Percentiles rank a stretch among this genome's conserved stretches.
Conservation (phyloP, 1,284 basidiomycete species). For the Caloboletus firmus region DNA sequence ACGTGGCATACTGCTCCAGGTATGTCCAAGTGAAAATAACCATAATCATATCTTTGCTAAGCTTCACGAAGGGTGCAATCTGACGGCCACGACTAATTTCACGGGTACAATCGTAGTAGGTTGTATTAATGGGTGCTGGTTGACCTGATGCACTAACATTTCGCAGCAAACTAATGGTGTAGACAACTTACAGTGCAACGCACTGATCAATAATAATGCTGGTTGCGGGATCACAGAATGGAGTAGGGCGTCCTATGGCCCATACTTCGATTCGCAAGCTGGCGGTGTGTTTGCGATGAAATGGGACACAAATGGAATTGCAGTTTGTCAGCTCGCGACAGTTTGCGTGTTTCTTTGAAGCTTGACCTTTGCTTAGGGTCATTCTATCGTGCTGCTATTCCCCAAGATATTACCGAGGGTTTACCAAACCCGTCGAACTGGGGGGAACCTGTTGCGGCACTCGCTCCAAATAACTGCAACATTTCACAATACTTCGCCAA, state of each 20-base stretch:
- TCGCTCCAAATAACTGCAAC: constrained; percentile 47
- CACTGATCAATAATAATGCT: constrained; percentile 41
- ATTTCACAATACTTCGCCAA: constrained; percentile 53
- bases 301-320: constrained; percentile 56
- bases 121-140: not conserved
- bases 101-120: constrained; percentile 50
- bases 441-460: constrained; percentile 52
- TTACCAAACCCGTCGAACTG: constrained; percentile 48
- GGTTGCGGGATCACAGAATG: constrained; percentile 62
- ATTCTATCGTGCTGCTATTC: constrained; percentile 59
- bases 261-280: constrained; percentile 54
- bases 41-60: constrained; percentile 11
- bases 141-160: constrained; percentile 7
- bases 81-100: constrained; percentile 45
- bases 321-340: constrained; percentile 48
- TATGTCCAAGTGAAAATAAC: constrained; percentile 27
- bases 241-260: constrained; percentile 57
- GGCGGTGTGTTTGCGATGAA: constrained; percentile 66
- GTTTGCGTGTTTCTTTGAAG: constrained; percentile 1
- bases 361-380: constrained; percentile 44
- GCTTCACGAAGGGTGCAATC: constrained; percentile 44
- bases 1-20: constrained; percentile 57
- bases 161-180: constrained; percentile 37
- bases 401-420: constrained; percentile 49
- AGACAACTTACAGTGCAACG: constrained; percentile 47